A percentile compares a stretch with the other conserved stretches of the same genome.
Conservation (phyloP, 2,329 filamentous ascomycete genomes). For the Whalleya microplaca region DNA sequence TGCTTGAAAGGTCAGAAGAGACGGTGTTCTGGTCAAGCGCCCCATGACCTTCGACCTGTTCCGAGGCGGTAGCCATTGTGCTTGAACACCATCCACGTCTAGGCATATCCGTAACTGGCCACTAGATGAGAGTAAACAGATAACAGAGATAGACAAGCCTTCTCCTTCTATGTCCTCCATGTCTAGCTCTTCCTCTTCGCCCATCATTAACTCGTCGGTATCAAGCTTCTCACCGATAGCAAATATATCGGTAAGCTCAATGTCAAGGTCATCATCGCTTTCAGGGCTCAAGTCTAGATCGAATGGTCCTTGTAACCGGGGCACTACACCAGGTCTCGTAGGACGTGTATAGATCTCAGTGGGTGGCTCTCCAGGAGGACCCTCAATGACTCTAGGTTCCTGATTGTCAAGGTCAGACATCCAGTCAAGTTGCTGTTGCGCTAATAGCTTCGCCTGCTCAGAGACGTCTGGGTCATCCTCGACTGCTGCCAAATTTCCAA, state of each 20-base stretch:
- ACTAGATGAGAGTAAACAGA: conserved; percentile 64
- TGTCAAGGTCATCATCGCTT: conserved; percentile 58
- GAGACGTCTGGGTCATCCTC: conserved; percentile 62
- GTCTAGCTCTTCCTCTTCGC: conserved; percentile 66
- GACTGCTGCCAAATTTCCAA: conserved; percentile 69
- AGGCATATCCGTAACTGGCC: conserved; percentile 65
- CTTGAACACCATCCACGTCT: conserved; percentile 64
- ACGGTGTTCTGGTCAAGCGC: conserved; percentile 47
- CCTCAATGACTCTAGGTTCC: conserved; percentile 60
- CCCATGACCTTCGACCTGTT: conserved; percentile 50
- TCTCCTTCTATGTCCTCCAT: conserved; percentile 60
- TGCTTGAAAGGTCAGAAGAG: conserved; percentile 64
- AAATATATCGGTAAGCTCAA: conserved; percentile 63
- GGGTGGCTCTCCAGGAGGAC: conserved; percentile 50
- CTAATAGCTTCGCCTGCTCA: conserved; percentile 57
- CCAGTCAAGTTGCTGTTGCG: conserved; percentile 69
- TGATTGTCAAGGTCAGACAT: conserved; percentile 69
- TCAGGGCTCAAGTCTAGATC: conserved; percentile 58
- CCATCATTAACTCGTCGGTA: conserved; percentile 62
- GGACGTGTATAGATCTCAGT: conserved; percentile 62
- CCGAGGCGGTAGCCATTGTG: conserved; percentile 67
- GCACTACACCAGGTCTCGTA: conserved; percentile 58
- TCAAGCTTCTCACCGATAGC: conserved; percentile 67
- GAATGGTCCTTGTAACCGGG: conserved; percentile 66
- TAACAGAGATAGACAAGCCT: conserved; percentile 61